These are phyloP conservation scores for Colletotrichum noveboracense DNA, from an alignment of 2,329 filamentous ascomycete species.

Conservation along the genomic window DNA sequence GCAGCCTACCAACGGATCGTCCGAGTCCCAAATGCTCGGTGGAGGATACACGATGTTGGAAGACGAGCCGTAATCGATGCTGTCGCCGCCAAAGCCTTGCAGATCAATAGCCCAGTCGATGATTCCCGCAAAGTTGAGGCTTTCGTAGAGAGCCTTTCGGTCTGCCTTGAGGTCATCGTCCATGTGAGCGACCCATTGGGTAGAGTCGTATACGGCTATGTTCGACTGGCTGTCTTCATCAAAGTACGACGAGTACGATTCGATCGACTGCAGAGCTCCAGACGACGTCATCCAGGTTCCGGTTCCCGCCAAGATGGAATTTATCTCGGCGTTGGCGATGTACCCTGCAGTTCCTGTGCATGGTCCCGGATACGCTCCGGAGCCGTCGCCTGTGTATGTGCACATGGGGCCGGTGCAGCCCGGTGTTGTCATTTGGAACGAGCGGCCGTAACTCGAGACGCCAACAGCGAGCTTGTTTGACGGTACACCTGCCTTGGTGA, in stretches of 20 bases:
- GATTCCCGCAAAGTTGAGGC: conserved; percentile 31
- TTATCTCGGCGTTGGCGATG: conserved; percentile 35
- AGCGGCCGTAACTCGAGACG: conserved; percentile 34
- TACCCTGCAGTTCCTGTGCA: conserved; percentile 36
- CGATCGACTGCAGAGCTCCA: neutral
- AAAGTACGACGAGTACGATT: neutral
- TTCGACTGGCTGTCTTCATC: neutral
- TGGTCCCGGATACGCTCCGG: conserved; percentile 22
- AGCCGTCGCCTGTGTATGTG: conserved; percentile 25
- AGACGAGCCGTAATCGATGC: neutral
- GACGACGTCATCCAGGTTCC: neutral
- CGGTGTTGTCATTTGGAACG: conserved; percentile 35
- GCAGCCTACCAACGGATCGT: too few relatives aligned
- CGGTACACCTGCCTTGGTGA: conserved; percentile 36
- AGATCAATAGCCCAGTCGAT: conserved; percentile 41
- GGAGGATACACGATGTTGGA: too few relatives aligned
- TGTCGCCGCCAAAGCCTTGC: neutral
- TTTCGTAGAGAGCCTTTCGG: conserved; percentile 24
- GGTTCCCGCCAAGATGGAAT: conserved; percentile 16
- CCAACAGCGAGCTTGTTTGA: conserved; percentile 36
- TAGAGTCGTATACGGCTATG: conserved; percentile 31
- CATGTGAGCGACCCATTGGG: conserved; percentile 38
- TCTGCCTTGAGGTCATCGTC: conserved; percentile 27
- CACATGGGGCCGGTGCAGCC: conserved; percentile 32
- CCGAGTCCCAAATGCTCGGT: too few relatives aligned